phyloP scores from a whole-genome alignment of 106 monocot species.

The Ottelia alismoides region DNA sequence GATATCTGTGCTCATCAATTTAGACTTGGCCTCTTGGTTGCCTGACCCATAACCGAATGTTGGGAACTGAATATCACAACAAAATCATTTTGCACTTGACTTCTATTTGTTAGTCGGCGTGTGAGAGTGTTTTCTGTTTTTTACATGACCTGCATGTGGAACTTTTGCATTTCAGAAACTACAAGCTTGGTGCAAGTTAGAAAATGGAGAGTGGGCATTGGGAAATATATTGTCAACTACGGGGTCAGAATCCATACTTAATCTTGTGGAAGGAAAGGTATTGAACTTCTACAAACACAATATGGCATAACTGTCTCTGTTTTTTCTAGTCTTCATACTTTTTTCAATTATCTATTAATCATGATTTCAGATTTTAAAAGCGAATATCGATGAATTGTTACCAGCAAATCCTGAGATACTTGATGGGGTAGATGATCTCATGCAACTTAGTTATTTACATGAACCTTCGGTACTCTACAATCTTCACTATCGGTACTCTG shows the following conservation, averaged over 20 bases:
- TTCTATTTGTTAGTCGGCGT: too few species aligned
- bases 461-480: conserved; percentile 95
- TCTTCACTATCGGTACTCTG: conserved; percentile 74
- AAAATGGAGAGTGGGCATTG: conserved; percentile 74
- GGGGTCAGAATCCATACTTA: conserved; percentile 45
- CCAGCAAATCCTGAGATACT: conserved; percentile 95
- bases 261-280: conserved; percentile 62
- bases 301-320: background rate
- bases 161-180: conserved; percentile 57
- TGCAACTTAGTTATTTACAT: conserved; percentile 96
- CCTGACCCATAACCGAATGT: too few species aligned
- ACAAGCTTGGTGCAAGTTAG: conserved; percentile 72
- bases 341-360: too few species aligned
- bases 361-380: conserved; percentile 51
- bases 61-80: too few species aligned
- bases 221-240: conserved; percentile 57
- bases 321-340: conserved; percentile 1
- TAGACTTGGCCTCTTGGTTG: too few species aligned
- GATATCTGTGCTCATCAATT: background rate
- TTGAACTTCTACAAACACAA: background rate
- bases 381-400: conserved; percentile 48
- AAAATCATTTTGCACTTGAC: too few species aligned
- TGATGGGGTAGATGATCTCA: conserved; percentile 88
- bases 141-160: conserved; percentile 18
- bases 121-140: too few species aligned